These are phyloP conservation scores for Ceratobasidium sp. DNA, from an alignment of 1,284 basidiomycete species.

Conservation along the genomic window DNA sequence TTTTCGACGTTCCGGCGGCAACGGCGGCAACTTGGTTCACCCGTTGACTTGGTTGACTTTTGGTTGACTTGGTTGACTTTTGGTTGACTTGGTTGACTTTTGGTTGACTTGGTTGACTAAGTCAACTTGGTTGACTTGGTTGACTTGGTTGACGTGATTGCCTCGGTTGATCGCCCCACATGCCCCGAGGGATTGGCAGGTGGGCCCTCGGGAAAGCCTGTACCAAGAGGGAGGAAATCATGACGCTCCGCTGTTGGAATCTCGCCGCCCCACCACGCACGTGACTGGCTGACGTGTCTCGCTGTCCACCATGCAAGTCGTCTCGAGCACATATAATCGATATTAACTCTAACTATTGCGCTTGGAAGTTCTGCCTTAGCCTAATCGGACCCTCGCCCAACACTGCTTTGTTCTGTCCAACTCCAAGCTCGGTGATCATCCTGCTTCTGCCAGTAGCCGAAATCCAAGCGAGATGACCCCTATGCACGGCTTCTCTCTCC, in stretches of 20 bases:
- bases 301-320: slow-evolving; percentile 37
- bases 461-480: slow-evolving; percentile 92
- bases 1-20: too few relatives aligned
- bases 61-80: too few relatives aligned
- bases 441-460: slow-evolving; percentile 78
- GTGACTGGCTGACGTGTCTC: slow-evolving; percentile 47
- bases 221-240: background rate
- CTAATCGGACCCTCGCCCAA: slow-evolving; percentile 85
- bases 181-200: background rate
- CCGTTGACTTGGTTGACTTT: too few relatives aligned
- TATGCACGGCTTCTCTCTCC: slow-evolving; percentile 63
- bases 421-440: slow-evolving; percentile 70
- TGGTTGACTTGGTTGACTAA: too few relatives aligned
- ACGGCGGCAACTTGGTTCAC: too few relatives aligned
- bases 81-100: too few relatives aligned
- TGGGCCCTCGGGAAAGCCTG: background rate
- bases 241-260: background rate
- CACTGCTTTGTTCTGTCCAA: slow-evolving; percentile 80
- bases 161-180: slow-evolving; percentile 11
- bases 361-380: slow-evolving; percentile 78
- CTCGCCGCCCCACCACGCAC: slow-evolving; percentile 52
- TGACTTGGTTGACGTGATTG: too few relatives aligned
- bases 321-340: background rate
- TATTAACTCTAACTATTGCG: background rate
- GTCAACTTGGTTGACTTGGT: too few relatives aligned